phyloP scores from a whole-genome alignment of 495 filamentous ascomycete genomes.

The Penicillium silybi region DNA sequence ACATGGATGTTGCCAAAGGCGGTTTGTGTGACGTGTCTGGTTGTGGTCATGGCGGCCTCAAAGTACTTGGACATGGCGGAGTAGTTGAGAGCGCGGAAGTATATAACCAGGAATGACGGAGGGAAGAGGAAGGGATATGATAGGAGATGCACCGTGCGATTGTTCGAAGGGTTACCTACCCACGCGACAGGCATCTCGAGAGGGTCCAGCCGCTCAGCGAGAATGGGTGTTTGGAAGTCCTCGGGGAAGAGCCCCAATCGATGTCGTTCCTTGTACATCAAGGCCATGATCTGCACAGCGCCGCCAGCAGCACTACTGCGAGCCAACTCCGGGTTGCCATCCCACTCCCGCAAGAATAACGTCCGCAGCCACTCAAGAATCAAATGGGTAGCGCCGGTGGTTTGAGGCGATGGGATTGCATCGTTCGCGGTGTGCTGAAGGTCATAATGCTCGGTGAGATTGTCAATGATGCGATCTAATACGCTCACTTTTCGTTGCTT shows the following conservation, averaged over 20 bases:
- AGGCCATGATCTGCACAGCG: conserved; percentile 67
- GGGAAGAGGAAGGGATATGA: conserved; percentile 80
- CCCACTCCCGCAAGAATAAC: conserved; percentile 72
- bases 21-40: conserved; percentile 57
- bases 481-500: conserved; percentile 31
- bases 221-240: conserved; percentile 69
- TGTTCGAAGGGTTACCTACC: conserved; percentile 50
- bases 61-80: conserved; percentile 73
- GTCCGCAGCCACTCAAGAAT: conserved; percentile 79
- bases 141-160: conserved; percentile 68
- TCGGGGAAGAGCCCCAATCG: conserved; percentile 59
- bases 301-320: conserved; percentile 65
- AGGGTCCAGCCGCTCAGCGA: conserved; percentile 73
- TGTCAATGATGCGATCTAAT: conserved; percentile 37
- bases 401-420: conserved; percentile 23
- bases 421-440: conserved; percentile 27
- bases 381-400: conserved; percentile 40
- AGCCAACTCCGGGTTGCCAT: conserved; percentile 64
- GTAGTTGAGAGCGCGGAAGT: conserved; percentile 87
- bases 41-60: conserved; percentile 62
- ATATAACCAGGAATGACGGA: conserved; percentile 66
- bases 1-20: conserved; percentile 42
- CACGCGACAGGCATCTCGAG: conserved; percentile 73
- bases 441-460: conserved; percentile 35
- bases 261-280: conserved; percentile 64